Evolutionary conservation across 768 basidiomycete genomes (phyloP).

Genomic region (Coprinopsis strossmayeri): DNA sequence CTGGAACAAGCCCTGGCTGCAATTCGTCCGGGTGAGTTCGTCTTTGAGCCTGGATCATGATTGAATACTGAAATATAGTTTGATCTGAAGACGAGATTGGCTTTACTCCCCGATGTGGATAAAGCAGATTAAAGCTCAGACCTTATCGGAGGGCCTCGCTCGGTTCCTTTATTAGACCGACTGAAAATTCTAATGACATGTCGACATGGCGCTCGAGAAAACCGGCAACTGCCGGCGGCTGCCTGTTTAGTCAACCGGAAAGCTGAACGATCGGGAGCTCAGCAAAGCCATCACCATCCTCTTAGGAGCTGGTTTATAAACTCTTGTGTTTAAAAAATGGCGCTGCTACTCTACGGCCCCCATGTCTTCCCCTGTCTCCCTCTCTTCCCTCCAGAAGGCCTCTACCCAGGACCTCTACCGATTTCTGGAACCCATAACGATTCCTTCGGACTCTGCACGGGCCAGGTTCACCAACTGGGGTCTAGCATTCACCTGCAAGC

Average conservation of each 20-base stretch:
- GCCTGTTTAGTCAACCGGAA: constrained; percentile 1
- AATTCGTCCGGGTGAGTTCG: background rate
- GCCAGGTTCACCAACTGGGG: constrained; percentile 83
- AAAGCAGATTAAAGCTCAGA: background rate
- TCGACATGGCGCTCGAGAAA: no score
- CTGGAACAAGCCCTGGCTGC: background rate
- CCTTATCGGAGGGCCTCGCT: constrained; percentile 3
- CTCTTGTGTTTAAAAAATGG: background rate
- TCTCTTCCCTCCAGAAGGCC: background rate
- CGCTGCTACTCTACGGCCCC: background rate
- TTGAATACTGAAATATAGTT: background rate
- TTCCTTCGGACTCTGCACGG: constrained; percentile 27
- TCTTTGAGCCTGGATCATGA: background rate
- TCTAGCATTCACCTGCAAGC: constrained; percentile 63
- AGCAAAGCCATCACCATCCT: background rate
- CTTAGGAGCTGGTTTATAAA: constrained; percentile 6
- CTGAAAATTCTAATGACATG: no score
- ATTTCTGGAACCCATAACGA: constrained; percentile 49
- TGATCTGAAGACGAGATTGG: background rate
- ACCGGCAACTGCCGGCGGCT: constrained; percentile 3
- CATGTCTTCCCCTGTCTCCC: background rate
- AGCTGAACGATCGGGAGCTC: background rate
- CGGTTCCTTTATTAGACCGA: background rate
- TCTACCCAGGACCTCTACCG: constrained; percentile 32
- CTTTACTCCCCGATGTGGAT: constrained; percentile 1